Percentiles rank a stretch among this genome's conserved stretches.
Conservation (phyloP, 2,329 filamentous ascomycete species). For the Phaeoacremonium minimum region DNA sequence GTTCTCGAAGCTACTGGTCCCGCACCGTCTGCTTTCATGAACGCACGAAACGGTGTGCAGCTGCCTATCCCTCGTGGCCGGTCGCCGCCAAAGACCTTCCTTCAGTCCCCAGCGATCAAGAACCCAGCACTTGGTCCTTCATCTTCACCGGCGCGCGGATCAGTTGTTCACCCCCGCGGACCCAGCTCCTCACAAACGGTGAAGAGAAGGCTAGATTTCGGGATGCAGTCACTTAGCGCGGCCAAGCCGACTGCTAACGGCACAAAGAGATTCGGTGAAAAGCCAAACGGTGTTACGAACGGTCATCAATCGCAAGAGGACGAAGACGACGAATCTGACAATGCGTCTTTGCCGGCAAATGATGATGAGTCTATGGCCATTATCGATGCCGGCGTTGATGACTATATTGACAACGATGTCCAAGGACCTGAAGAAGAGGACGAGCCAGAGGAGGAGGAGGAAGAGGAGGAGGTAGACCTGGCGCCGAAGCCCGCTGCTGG, state of each 20-base stretch:
- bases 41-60: slow-evolving; percentile 44
- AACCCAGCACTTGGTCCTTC: slow-evolving; percentile 53
- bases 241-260: slow-evolving; percentile 23
- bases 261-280: slow-evolving; percentile 14
- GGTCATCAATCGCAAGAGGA: slow-evolving; percentile 13
- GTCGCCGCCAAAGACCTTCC: slow-evolving; percentile 61
- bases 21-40: slow-evolving; percentile 49
- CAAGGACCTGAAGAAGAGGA: slow-evolving; percentile 12
- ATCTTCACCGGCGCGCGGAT: slow-evolving; percentile 43
- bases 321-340: slow-evolving; percentile 20
- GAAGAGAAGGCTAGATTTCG: slow-evolving; percentile 52
- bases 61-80: slow-evolving; percentile 41
- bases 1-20: slow-evolving; percentile 40
- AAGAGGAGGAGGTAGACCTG: slow-evolving; percentile 9
- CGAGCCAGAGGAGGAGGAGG: slow-evolving; percentile 22
- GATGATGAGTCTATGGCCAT: slow-evolving; percentile 15
- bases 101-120: slow-evolving; percentile 56
- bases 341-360: slow-evolving; percentile 6
- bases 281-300: slow-evolving; percentile 9
- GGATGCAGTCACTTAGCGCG: slow-evolving; percentile 16
- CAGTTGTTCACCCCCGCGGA: slow-evolving; percentile 23
- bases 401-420: slow-evolving; percentile 26
- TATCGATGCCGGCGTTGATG: slow-evolving; percentile 25
- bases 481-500: slow-evolving; percentile 6
- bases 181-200: slow-evolving; percentile 32